Conservation (phyloP, 371 early-diverging fungal genomes). For the Dipsacomyces acuminosporus region DNA sequence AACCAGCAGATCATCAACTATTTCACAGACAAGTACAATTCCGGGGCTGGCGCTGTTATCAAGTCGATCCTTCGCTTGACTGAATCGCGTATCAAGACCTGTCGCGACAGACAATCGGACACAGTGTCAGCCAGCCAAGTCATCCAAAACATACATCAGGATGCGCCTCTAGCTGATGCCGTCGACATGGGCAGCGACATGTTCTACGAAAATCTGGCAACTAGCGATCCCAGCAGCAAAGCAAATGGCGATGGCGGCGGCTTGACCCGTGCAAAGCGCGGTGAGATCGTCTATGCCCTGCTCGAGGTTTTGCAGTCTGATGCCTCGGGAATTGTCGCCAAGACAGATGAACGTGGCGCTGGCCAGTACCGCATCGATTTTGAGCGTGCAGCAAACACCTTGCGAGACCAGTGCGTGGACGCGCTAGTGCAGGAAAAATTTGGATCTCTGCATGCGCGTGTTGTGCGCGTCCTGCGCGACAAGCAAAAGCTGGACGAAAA, state of each 20-base stretch:
- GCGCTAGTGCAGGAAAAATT: constrained; percentile 63
- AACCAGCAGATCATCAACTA: constrained; percentile 66
- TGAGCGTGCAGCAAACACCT: constrained; percentile 52
- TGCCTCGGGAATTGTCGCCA: constrained; percentile 58
- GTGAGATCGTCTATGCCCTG: constrained; percentile 57
- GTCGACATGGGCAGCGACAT: constrained; percentile 56
- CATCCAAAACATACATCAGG: constrained; percentile 52
- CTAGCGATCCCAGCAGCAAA: constrained; percentile 19
- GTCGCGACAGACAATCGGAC: constrained; percentile 54
- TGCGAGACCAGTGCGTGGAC: constrained; percentile 64
- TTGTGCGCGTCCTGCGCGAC: constrained; percentile 67
- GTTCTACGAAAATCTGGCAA: constrained; percentile 48
- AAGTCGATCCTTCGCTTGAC: constrained; percentile 53
- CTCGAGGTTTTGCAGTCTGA: constrained; percentile 63
- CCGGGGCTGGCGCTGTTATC: constrained; percentile 62
- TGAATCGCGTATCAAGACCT: constrained; percentile 50
- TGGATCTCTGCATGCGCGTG: constrained; percentile 61
- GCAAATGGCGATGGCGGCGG: constrained; percentile 2
- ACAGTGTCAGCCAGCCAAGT: constrained; percentile 57
- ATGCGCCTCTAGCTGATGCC: constrained; percentile 49
- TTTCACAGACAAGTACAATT: constrained; percentile 61
- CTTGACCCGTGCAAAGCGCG: constrained; percentile 20
- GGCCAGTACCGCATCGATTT: constrained; percentile 70
- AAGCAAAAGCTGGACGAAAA: constrained; percentile 84
- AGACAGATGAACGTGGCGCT: constrained; percentile 66